Evolutionary conservation across 2,329 filamentous ascomycete species (phyloP), one percentile per base, ranked within the genome.

Genomic region (Blastomyces parvus): DNA sequence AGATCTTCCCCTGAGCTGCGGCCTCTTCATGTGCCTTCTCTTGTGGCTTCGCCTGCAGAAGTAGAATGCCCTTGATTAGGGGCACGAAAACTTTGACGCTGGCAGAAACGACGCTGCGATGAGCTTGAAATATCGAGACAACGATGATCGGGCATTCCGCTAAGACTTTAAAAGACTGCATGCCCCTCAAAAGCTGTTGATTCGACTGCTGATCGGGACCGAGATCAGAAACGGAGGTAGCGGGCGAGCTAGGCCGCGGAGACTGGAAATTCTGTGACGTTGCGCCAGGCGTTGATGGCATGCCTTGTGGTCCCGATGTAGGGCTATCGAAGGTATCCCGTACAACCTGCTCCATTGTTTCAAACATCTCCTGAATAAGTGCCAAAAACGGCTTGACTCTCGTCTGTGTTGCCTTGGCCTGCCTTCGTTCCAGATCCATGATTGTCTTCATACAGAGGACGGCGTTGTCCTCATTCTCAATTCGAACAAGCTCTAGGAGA

Each of bases 101-200:
- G 63, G 87, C 83, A 46, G 86, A 81, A 1, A 96, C 93, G 5
- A 88, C 88, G 57, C 78, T 81, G 59, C 92, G 86, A 71, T 99
- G 94, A 5, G 93, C 89, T 77, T 99, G 94, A 74, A 99, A 97
- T 67, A 99, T 90, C 3, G 93, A 97, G 0, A 99, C 94, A 3
- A 99, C 94, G 50, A 99, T 97, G 61, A 99, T 99, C 0, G 94
- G 94, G 70, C 94, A 99, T 75, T 99, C 94, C 1, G 93, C 91
- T 4, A 99, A 84, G 30, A 99, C 93, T 76, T 97, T 99, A 83
- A 99, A 99, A 0, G 94, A 99, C 74, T 96, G 91, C 90, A 97
- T 97, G 38, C 94, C 94, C 76, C 91, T 96, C 62, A 92, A 80
- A 42, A 99, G 77, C 59, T 90, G 88, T 64, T 92, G 86, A 62